Conservation (phyloP, 2,329 filamentous ascomycete species). For the Pezicula neosporulosa region DNA sequence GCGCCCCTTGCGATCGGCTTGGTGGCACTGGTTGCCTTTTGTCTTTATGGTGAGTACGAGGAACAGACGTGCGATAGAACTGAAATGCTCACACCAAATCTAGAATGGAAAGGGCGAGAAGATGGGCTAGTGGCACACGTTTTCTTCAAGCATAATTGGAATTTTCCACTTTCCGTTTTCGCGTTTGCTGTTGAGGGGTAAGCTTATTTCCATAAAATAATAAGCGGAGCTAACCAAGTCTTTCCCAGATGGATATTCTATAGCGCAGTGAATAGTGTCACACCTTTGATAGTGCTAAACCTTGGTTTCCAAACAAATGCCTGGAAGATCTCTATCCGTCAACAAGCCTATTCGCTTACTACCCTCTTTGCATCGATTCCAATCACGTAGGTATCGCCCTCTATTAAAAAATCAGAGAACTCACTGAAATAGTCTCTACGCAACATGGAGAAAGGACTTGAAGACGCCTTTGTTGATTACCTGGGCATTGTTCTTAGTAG, state of each 20-base stretch:
- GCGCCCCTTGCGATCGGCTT: constrained; percentile 29
- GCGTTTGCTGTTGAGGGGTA: constrained; percentile 52
- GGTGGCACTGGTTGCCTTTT: constrained; percentile 25
- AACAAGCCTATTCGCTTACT: constrained; percentile 40
- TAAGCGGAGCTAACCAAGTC: not conserved
- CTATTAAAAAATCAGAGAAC: not conserved
- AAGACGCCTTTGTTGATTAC: constrained; percentile 43
- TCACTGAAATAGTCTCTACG: constrained; percentile 30
- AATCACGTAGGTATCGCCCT: constrained; percentile 30
- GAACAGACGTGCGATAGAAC: constrained; percentile 24
- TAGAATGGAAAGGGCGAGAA: constrained; percentile 51
- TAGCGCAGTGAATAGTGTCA: constrained; percentile 47
- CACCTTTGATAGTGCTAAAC: constrained; percentile 45
- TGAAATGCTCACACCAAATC: not conserved
- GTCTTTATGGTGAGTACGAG: constrained; percentile 34
- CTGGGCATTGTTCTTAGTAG: constrained; percentile 42
- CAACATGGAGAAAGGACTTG: constrained; percentile 45
- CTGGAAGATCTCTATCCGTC: constrained; percentile 45
- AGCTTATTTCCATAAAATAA: not conserved
- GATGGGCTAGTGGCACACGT: constrained; percentile 54
- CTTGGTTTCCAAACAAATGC: constrained; percentile 43
- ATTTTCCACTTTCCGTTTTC: constrained; percentile 51
- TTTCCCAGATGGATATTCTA: constrained; percentile 48
- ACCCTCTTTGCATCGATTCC: constrained; percentile 38
- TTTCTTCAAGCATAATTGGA: constrained; percentile 49